Evolutionary conservation across 2,329 filamentous ascomycete genomes (phyloP).

Genomic region (Fusarium tanahbumbuense): DNA sequence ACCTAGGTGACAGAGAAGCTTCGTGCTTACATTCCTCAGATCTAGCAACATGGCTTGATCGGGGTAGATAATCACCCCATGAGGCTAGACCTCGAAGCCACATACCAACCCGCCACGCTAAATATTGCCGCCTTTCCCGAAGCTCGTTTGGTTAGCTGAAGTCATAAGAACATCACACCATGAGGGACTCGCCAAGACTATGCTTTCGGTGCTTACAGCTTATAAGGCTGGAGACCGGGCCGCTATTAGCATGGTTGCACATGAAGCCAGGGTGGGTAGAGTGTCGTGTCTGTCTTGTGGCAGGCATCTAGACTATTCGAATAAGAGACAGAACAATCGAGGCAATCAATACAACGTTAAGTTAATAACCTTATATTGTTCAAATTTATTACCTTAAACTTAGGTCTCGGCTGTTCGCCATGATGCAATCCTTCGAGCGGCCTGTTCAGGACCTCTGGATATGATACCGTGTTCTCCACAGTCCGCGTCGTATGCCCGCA

Average conservation of each 20-base stretch:
- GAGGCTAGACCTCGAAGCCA: neutral
- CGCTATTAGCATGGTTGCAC: neutral
- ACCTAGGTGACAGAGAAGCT: neutral
- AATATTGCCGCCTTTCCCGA: neutral
- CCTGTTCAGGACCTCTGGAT: too few species aligned
- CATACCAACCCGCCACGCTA: neutral
- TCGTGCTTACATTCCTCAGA: neutral
- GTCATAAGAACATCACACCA: neutral
- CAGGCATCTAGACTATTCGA: neutral
- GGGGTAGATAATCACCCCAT: neutral
- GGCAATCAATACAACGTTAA: neutral
- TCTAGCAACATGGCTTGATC: neutral
- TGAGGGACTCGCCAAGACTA: neutral
- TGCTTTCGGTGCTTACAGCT: neutral
- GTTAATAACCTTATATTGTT: too few species aligned
- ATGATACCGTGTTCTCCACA: neutral
- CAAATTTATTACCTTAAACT: neutral
- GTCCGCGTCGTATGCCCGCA: neutral
- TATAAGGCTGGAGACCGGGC: neutral
- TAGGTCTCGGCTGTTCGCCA: neutral
- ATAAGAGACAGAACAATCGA: neutral
- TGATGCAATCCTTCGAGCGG: neutral
- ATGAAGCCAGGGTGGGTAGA: neutral
- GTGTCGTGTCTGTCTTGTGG: neutral
- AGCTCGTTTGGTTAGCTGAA: too few species aligned